Evolutionary conservation across 202 grass and related monocot species (phyloP).

Genomic region (Eragrostis tef): DNA sequence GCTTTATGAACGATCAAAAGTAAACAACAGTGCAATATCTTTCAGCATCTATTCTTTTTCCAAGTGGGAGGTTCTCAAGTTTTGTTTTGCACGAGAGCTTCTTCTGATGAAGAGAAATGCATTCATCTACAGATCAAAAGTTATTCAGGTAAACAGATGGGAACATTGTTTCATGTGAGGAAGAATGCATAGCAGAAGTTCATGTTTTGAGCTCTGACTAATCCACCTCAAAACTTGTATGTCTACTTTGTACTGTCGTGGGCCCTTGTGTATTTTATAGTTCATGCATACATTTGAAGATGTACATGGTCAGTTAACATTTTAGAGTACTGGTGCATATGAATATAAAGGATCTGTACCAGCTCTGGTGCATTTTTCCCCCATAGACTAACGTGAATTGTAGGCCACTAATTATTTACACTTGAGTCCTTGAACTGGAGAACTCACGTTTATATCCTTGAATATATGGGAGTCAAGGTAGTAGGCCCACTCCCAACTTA

Average conservation of each 20-base stretch:
- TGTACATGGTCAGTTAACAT: neutral
- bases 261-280: neutral
- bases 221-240: neutral
- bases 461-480: too few species aligned
- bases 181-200: neutral
- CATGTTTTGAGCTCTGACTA: conserved; percentile 8
- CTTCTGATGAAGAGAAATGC: conserved; percentile 82
- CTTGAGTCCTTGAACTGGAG: too few species aligned
- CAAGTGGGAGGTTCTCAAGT: conserved; percentile 72
- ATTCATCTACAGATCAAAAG: conserved; percentile 66
- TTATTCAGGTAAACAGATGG: conserved; percentile 55
- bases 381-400: too few species aligned
- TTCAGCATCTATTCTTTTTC: conserved; percentile 72
- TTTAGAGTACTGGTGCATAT: neutral
- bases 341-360: too few species aligned
- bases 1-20: conserved; percentile 52
- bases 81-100: conserved; percentile 68
- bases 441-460: too few species aligned
- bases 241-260: neutral
- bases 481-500: too few species aligned
- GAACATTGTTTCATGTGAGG: neutral
- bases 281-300: neutral
- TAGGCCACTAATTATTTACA: too few species aligned
- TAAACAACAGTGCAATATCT: conserved; percentile 59
- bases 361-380: too few species aligned